phyloP scores from a whole-genome alignment of 208 protist species.

The Phytomonas sp. region DNA sequence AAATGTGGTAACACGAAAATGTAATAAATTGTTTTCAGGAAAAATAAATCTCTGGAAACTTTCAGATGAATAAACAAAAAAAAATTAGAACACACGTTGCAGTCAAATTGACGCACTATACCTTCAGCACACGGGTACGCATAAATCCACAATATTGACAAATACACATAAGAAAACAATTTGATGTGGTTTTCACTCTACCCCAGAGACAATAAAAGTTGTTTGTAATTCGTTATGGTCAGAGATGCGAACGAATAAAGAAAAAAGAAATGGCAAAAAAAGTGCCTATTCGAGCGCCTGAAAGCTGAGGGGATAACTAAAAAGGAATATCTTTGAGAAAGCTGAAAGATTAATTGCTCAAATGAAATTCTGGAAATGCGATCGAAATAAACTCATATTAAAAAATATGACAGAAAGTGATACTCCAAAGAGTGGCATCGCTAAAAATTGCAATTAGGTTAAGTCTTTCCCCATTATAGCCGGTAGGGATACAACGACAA shows the following conservation, averaged over 20 bases:
- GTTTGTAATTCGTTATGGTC: neutral
- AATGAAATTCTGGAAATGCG: neutral
- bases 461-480: neutral
- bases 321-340: neutral
- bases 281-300: neutral
- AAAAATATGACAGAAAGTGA: neutral
- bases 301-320: neutral
- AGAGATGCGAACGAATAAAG: neutral
- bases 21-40: neutral
- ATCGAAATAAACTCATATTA: neutral
- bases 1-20: neutral
- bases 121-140: neutral
- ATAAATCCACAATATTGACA: neutral
- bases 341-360: neutral
- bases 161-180: neutral
- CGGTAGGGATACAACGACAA: neutral
- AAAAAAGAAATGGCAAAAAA: neutral
- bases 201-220: neutral
- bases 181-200: neutral
- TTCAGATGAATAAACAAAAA: neutral
- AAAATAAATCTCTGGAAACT: slow-evolving; percentile 1
- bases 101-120: neutral
- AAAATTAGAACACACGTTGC: neutral
- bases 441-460: neutral
- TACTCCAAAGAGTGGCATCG: neutral